Evolutionary conservation across 148 eudicot species (phyloP).

Genomic region (Heliamphora exappendiculata): DNA sequence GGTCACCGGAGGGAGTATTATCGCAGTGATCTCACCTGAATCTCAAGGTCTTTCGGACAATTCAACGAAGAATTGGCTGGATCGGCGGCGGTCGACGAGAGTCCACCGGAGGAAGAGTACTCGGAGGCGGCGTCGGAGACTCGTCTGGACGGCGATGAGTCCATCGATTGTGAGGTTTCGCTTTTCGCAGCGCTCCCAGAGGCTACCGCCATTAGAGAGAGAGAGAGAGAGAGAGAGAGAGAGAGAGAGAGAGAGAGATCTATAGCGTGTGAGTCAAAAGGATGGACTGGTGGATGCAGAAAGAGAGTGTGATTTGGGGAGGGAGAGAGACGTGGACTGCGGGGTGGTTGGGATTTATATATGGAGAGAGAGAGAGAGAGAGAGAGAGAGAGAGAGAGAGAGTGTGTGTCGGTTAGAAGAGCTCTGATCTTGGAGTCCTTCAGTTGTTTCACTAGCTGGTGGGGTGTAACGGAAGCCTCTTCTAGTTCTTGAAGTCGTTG

Average conservation of each 20-base stretch:
- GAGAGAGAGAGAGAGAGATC: neutral
- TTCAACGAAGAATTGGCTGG: conserved; percentile 15
- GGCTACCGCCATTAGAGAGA: conserved; percentile 22
- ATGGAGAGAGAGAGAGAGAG: too few species aligned
- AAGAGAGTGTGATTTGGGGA: neutral
- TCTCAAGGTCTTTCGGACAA: conserved; percentile 21
- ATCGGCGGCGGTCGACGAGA: conserved; percentile 10
- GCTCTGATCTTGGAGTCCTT: neutral
- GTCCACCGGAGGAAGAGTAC: neutral
- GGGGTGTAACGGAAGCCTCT: neutral
- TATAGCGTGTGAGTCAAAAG: neutral
- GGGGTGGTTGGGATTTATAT: neutral
- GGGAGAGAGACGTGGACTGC: neutral
- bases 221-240: neutral
- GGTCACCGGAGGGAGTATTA: neutral
- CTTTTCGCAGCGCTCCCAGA: conserved; percentile 14
- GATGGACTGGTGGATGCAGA: neutral
- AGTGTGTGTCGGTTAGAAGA: neutral
- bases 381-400: neutral
- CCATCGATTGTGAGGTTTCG: conserved; percentile 21
- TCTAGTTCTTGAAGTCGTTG: neutral
- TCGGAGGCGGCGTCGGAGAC: conserved; percentile 23
- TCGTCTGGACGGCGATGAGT: conserved; percentile 14
- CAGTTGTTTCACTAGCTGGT: neutral
- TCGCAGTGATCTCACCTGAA: conserved; percentile 21